phyloP scores from a whole-genome alignment of 306 rosid species.

The Trifolium pratense region DNA sequence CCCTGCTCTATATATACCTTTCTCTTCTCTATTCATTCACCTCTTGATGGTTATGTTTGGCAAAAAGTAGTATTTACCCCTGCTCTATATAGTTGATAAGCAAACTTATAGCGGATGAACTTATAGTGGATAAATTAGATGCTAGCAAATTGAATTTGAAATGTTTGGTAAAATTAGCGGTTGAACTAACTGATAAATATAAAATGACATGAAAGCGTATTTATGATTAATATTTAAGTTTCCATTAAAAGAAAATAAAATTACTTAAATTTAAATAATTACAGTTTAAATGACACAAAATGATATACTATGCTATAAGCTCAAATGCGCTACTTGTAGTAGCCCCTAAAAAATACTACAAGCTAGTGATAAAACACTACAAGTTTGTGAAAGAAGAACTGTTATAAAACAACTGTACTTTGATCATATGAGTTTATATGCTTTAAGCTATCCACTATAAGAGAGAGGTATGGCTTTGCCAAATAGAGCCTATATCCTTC shows the following conservation, averaged over 20 bases:
- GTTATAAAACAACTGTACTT: neutral
- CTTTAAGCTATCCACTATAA: neutral
- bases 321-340: neutral
- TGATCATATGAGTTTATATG: neutral
- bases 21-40: neutral
- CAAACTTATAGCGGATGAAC: neutral
- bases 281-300: neutral
- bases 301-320: neutral
- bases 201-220: neutral
- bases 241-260: neutral
- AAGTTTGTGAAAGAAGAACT: neutral
- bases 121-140: neutral
- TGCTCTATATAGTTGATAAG: neutral
- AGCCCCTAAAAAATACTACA: neutral
- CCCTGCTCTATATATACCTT: neutral
- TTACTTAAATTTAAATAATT: neutral
- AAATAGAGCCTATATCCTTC: neutral
- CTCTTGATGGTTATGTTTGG: neutral
- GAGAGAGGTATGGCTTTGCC: neutral
- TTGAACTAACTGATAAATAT: neutral
- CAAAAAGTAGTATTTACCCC: neutral
- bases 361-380: neutral
- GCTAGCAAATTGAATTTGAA: neutral
- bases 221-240: neutral
- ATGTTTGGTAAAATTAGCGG: neutral